A percentile compares a stretch with the other conserved stretches of the same genome.
phyloP scores from a whole-genome alignment of 225 moss, liverwort and hornwort species.

The Polytrichum formosum region DNA sequence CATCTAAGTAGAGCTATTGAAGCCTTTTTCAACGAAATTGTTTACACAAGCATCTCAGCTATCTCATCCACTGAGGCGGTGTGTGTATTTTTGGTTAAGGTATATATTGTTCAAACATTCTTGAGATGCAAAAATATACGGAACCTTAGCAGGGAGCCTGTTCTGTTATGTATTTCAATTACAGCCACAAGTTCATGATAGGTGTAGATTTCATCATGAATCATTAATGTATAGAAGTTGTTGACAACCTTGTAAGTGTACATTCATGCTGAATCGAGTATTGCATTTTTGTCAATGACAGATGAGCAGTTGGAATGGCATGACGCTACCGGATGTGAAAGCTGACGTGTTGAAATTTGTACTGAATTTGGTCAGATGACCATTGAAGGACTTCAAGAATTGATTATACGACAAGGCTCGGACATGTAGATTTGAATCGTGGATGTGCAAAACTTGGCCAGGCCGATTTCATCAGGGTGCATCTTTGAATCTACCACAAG shows the following conservation, averaged over 20 bases:
- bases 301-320: constrained; percentile 47
- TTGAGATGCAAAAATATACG: too few relatives aligned
- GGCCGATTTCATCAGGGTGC: too few relatives aligned
- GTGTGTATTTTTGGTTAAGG: constrained; percentile 41
- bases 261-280: background rate
- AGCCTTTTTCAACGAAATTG: constrained; percentile 39
- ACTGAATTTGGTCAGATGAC: too few relatives aligned
- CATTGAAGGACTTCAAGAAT: too few relatives aligned
- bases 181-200: background rate
- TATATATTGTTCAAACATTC: constrained; percentile 9
- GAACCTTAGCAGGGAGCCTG: too few relatives aligned
- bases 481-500: too few relatives aligned
- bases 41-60: constrained; percentile 31
- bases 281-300: constrained; percentile 6
- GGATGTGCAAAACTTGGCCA: too few relatives aligned
- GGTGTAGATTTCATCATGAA: background rate
- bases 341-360: constrained; percentile 14
- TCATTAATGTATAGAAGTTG: background rate
- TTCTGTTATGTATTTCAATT: background rate
- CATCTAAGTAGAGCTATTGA: constrained; percentile 38
- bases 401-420: too few relatives aligned
- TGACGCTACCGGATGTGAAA: constrained; percentile 27
- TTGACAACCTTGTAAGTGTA: background rate
- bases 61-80: constrained; percentile 26
- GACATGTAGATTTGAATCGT: too few relatives aligned